A percentile compares a stretch with the other conserved stretches of the same genome.
phyloP scores from a whole-genome alignment of 768 basidiomycete genomes.

The Leccinum fibrillosum region DNA sequence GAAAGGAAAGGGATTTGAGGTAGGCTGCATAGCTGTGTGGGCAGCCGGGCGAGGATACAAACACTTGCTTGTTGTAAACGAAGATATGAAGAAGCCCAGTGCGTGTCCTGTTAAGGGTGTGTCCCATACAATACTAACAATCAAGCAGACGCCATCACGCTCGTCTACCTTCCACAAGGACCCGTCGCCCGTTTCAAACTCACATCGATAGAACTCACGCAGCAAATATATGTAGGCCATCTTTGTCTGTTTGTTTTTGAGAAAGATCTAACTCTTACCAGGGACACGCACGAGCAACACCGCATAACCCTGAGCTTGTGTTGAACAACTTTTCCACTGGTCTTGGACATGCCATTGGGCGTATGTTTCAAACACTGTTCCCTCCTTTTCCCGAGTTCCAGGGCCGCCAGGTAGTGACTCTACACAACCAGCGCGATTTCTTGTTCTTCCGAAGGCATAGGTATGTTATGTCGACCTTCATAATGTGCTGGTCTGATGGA shows the following conservation, averaged over 20 bases:
- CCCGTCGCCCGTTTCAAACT: conserved; percentile 97
- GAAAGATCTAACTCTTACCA: conserved; percentile 29
- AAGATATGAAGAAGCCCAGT: conserved; percentile 95
- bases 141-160: conserved; percentile 80
- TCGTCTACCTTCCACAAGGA: conserved; percentile 86
- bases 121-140: conserved; percentile 5
- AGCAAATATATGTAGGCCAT: conserved; percentile 74
- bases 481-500: conserved; percentile 6
- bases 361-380: conserved; percentile 95
- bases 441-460: conserved; percentile 95
- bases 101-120: conserved; percentile 30
- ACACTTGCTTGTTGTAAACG: conserved; percentile 90
- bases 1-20: conserved; percentile 86
- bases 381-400: conserved; percentile 94
- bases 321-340: conserved; percentile 93
- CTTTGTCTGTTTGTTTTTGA: neutral
- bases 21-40: conserved; percentile 92
- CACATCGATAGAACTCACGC: conserved; percentile 80
- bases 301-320: conserved; percentile 93
- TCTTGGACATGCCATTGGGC: conserved; percentile 88
- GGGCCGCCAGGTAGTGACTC: conserved; percentile 93
- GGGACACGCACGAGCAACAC: conserved; percentile 91
- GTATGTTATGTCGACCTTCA: conserved; percentile 37
- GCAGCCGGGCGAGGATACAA: conserved; percentile 85
- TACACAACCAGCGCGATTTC: conserved; percentile 98